Evolutionary conservation across 495 filamentous ascomycete genomes (phyloP).

Genomic region (Aspergillus kassunensis): DNA sequence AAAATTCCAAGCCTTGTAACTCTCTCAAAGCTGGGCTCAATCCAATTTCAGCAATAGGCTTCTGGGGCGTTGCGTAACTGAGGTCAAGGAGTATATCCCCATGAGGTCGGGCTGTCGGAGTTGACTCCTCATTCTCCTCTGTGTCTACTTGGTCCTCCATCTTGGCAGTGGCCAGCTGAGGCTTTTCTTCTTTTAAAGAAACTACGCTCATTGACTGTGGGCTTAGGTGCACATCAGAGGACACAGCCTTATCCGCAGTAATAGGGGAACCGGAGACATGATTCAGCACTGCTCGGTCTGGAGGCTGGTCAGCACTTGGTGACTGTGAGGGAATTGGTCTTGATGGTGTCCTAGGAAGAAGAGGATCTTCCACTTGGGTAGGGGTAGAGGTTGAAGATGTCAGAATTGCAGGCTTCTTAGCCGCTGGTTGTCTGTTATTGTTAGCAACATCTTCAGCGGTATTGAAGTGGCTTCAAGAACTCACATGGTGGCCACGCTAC

Average conservation of each 20-base stretch:
- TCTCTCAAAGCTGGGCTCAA: slow-evolving; percentile 17
- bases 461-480: background rate
- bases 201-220: background rate
- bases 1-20: slow-evolving; percentile 20
- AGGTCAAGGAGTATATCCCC: slow-evolving; percentile 19
- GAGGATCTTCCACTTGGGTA: too few relatives aligned
- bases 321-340: background rate
- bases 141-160: background rate
- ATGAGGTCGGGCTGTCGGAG: background rate
- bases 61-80: slow-evolving; percentile 6
- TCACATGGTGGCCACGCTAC: slow-evolving; percentile 2
- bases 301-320: background rate
- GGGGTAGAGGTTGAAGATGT: too few relatives aligned
- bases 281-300: background rate
- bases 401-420: background rate
- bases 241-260: background rate
- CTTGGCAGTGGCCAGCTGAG: background rate
- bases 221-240: background rate
- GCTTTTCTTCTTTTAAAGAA: background rate
- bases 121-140: background rate
- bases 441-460: background rate
- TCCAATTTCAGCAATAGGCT: background rate
- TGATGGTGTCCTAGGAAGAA: background rate
- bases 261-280: background rate
- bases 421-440: background rate